These are phyloP conservation scores for Ceratobasidium sp. DNA, from an alignment of 1,284 basidiomycete genomes.

Conservation along the genomic window DNA sequence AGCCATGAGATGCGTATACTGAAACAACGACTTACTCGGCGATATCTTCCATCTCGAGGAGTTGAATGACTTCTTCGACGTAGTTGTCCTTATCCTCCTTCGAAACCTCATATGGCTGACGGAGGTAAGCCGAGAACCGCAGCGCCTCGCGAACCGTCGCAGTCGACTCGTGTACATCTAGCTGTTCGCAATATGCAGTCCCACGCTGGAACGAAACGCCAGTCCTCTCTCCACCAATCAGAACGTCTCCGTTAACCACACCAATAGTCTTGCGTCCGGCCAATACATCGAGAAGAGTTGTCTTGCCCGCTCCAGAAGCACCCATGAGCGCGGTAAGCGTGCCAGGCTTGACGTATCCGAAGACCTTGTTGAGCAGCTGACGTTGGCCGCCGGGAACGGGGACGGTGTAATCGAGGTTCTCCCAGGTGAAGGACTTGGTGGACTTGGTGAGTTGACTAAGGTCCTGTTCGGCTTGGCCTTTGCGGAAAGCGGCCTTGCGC, in stretches of 20 bases:
- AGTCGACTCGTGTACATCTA: slow-evolving; percentile 66
- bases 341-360: slow-evolving; percentile 69
- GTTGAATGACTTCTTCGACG: slow-evolving; percentile 65
- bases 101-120: slow-evolving; percentile 64
- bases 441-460: slow-evolving; percentile 43
- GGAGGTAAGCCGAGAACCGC: slow-evolving; percentile 69
- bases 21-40: slow-evolving; percentile 64
- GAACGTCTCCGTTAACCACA: slow-evolving; percentile 63
- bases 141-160: slow-evolving; percentile 70
- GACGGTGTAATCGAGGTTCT: slow-evolving; percentile 61
- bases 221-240: slow-evolving; percentile 65
- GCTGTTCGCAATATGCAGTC: slow-evolving; percentile 66
- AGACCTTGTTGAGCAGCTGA: slow-evolving; percentile 65
- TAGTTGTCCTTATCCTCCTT: slow-evolving; percentile 66
- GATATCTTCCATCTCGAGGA: slow-evolving; percentile 64
- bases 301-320: slow-evolving; percentile 67
- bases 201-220: slow-evolving; percentile 64
- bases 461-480: slow-evolving; percentile 39
- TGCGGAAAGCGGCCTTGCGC: slow-evolving; percentile 60
- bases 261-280: slow-evolving; percentile 66
- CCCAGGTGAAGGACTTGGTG: slow-evolving; percentile 61
- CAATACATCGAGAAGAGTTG: slow-evolving; percentile 66
- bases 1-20: slow-evolving; percentile 48
- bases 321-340: slow-evolving; percentile 72
- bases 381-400: slow-evolving; percentile 65